Base-by-base conservation (phyloP, 768 basidiomycete species). In the Boletus speciosus region DNA sequence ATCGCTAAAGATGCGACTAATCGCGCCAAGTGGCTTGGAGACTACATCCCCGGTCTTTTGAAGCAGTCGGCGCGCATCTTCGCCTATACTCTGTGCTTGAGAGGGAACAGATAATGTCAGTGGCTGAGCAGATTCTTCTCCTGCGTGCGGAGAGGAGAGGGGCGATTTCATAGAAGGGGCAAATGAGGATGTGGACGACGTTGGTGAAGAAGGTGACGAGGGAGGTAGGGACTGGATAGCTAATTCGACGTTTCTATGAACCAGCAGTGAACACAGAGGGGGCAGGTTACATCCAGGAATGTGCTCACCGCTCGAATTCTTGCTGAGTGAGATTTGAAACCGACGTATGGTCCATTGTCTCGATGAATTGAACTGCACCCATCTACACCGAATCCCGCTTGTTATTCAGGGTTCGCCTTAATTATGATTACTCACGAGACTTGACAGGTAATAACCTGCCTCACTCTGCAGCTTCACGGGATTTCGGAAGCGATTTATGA, bases 361-460 rank as follows among this genome's bases (percentile, higher is more conserved):
- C 97, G 57, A 99, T 94, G 68, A 98, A 99, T 1, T 92, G 90
- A 35, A 98, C 91, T 2, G 97, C 93, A 4, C 93, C 97, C 83
- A 89, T 95, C 93, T 98, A 57, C 11, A 8, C 5, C 7, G 31
- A 37, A 56, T 44, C 55, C 44, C 25, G 44, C 40, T 47, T 41
- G 59, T 59, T 11, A 47, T 41, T 40, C 10, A 19, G 14, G 49
- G 11, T 5, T 56, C 8, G 5, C 31, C 7, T 8, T 23, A 4
- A 25, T 0, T 56, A 25, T 34, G 0, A 40, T 14, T 35, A 71
- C 87, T 62, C 61, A 94, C 95, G 50, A 99, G 78, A 73, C 93
- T 96, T 0, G 95, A 97, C 6, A 99, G 76, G 71, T 99, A 98
- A 69, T 99, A 98, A 0, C 95, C 97, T 5, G 93, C 88, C 71